Evolutionary conservation across 345 rosid genomes (phyloP), one percentile per base, ranked within the genome.

Genomic region (Brassica cretica): DNA sequence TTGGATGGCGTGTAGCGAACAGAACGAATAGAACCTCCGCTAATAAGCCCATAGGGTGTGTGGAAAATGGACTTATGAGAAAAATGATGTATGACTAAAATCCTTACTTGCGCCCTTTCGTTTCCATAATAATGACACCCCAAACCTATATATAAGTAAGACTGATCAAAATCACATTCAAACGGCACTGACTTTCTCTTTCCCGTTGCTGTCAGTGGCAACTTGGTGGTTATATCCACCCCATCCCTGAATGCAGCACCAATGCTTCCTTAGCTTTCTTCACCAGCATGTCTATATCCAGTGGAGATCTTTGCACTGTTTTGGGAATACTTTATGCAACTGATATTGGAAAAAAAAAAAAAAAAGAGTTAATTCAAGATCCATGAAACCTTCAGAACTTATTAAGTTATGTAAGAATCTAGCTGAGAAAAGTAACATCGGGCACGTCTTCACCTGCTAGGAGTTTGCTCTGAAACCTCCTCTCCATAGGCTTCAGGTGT

Each of bases 141-240:
- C 24, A 21, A 21, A 0, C 24, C 24, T 21, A 21, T 21, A 21
- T 21, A 21, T 21, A 21, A 76, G 58, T 84, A 70, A 80, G 82
- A 74, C 18, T 69, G 73, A 80, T 85, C 90, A 71, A 78, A 16
- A 37, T 85, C 86, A 61, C 80, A 82, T 62, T 88, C 87, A 82
- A 88, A 92, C 27, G 81, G 87, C 73, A 89, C 94, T 2, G 85
- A 84, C 84, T 86, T 92, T 72, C 35, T 82, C 85, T 82, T 88
- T 66, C 71, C 58, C 18, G 64, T 87, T 37, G 82, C 78, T 70
- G 84, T 78, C 25, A 81, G 82, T 27, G 79, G 60, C n/a, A n/a
- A n/a, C n/a, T 39, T 61, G 49, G 79, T 25, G 41, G 79, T 10
- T 12, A 24, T 25, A 18, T 63, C 65, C 27, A 73, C 79, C 1